These are phyloP conservation scores for Moesziomyces aphidis DNA, from an alignment of 1,284 basidiomycete genomes.

Conservation along the genomic window DNA sequence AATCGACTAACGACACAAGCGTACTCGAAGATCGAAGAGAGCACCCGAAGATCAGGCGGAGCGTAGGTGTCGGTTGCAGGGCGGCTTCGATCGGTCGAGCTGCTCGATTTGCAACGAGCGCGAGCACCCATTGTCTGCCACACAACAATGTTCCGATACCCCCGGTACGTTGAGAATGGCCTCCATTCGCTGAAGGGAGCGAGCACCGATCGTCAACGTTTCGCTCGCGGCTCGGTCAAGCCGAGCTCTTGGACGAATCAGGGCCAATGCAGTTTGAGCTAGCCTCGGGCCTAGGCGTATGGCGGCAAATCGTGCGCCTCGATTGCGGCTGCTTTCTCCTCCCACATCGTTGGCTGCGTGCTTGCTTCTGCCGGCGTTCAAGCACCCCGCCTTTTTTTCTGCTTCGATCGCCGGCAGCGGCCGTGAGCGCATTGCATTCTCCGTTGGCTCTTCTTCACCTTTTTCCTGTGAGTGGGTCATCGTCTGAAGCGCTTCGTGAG, in stretches of 20 bases:
- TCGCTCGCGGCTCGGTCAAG: not conserved
- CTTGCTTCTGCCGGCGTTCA: slow-evolving; percentile 19
- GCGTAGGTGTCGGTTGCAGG: no score
- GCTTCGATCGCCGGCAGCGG: slow-evolving; percentile 12
- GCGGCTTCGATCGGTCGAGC: no score
- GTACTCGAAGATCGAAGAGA: no score
- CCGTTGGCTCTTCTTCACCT: not conserved
- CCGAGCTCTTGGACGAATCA: not conserved
- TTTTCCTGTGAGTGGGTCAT: not conserved
- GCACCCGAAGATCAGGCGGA: no score
- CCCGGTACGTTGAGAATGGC: no score
- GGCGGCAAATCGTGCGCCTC: not conserved
- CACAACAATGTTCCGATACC: no score
- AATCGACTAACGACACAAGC: no score
- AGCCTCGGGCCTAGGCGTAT: not conserved
- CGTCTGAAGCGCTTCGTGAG: not conserved
- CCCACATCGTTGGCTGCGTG: slow-evolving; percentile 1
- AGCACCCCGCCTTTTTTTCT: slow-evolving; percentile 13
- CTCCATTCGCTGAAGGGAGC: not conserved
- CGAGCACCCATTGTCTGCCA: no score
- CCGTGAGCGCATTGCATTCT: not conserved
- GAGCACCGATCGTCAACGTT: not conserved
- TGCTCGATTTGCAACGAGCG: no score
- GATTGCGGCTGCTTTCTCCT: not conserved
- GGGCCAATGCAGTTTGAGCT: not conserved